Evolutionary conservation across 2,329 filamentous ascomycete genomes (phyloP).

Genomic region (Colletotrichum orchidophilum): DNA sequence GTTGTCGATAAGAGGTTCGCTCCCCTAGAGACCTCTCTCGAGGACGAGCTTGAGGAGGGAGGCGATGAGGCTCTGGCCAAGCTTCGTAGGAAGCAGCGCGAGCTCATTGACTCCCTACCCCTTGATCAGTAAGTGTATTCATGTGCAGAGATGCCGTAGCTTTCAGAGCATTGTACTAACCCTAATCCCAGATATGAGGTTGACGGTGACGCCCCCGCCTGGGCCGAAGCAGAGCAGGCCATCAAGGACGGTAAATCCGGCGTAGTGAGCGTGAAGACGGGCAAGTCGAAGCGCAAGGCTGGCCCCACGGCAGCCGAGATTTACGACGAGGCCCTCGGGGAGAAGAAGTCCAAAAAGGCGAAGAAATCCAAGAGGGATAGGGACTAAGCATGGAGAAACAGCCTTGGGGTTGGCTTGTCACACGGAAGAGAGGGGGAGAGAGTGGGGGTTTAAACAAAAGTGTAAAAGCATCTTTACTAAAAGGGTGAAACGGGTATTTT

Average conservation of each 20-base stretch:
- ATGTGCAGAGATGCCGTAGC: too few relatives aligned
- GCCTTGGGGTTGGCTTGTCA: neutral
- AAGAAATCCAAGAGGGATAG: constrained; percentile 50
- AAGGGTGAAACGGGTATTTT: constrained; percentile 22
- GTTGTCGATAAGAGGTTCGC: constrained; percentile 72
- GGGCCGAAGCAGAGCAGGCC: constrained; percentile 80
- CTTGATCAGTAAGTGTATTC: constrained; percentile 88
- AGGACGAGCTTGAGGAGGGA: constrained; percentile 86
- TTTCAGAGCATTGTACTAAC: constrained; percentile 27
- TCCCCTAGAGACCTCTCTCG: constrained; percentile 75
- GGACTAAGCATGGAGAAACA: neutral
- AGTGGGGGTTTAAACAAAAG: constrained; percentile 9
- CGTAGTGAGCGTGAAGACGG: constrained; percentile 85
- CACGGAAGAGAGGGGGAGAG: too few relatives aligned
- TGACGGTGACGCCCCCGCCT: constrained; percentile 67
- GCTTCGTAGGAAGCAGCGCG: constrained; percentile 82
- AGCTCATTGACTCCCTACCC: constrained; percentile 89
- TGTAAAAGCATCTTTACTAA: constrained; percentile 25
- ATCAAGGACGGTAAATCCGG: constrained; percentile 69
- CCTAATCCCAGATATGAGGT: constrained; percentile 66
- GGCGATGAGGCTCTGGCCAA: constrained; percentile 78
- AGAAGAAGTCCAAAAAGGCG: constrained; percentile 63
- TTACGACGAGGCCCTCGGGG: constrained; percentile 68
- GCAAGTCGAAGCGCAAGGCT: constrained; percentile 80
- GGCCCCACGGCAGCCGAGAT: constrained; percentile 67